Evolutionary conservation across 768 basidiomycete genomes (phyloP).

Genomic region (Pisolithus orientalis): DNA sequence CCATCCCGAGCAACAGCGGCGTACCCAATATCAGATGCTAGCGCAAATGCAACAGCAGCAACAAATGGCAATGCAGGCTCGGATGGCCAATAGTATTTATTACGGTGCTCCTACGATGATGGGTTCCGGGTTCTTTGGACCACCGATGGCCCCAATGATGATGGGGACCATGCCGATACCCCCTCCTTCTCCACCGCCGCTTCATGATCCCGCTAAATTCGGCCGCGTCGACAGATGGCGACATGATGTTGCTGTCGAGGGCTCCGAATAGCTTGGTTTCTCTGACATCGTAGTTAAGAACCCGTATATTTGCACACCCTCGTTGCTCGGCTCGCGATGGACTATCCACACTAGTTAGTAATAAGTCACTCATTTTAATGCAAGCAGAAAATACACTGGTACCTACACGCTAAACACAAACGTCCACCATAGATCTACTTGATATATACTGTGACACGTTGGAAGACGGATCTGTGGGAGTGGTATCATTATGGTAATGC

Average conservation of each 20-base stretch:
- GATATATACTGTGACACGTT: constrained; percentile 30
- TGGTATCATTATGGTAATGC: constrained; percentile 20
- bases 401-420: constrained; percentile 20
- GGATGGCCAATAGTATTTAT: constrained; percentile 70
- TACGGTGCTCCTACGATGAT: constrained; percentile 65
- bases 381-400: constrained; percentile 31
- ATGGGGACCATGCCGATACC: constrained; percentile 30
- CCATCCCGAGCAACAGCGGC: constrained; percentile 76
- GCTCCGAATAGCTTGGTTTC: constrained; percentile 14
- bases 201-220: constrained; percentile 60
- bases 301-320: constrained; percentile 3
- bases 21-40: constrained; percentile 46
- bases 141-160: constrained; percentile 46
- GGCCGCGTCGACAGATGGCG: constrained; percentile 78
- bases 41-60: constrained; percentile 46
- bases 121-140: constrained; percentile 59
- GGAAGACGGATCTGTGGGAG: constrained; percentile 26
- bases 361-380: constrained; percentile 31
- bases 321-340: not conserved
- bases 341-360: constrained; percentile 13
- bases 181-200: constrained; percentile 57
- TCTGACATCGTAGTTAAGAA: constrained; percentile 2
- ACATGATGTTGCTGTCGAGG: constrained; percentile 68
- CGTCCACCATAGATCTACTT: constrained; percentile 31
- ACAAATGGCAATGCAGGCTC: constrained; percentile 71